These are phyloP conservation scores for Oryza punctata DNA, from an alignment of 176 grass and related monocot species.

Conservation along the genomic window DNA sequence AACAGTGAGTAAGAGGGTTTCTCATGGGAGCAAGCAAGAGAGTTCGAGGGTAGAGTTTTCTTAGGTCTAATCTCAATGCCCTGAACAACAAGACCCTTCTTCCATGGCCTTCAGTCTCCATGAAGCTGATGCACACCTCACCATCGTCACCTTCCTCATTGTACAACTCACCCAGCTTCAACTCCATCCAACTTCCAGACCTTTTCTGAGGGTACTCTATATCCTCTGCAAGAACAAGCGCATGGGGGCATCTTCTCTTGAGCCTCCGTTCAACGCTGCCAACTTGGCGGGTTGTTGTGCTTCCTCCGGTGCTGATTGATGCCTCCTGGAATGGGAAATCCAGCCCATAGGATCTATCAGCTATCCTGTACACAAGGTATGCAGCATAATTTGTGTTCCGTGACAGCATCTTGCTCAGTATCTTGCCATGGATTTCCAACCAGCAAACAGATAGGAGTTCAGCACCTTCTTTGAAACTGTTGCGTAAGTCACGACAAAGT, in stretches of 20 bases:
- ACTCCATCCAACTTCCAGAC: conserved; percentile 55
- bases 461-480: conserved; percentile 48
- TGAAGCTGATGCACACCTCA: conserved; percentile 52
- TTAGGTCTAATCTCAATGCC: too few species aligned
- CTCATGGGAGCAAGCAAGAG: too few species aligned
- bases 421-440: conserved; percentile 58
- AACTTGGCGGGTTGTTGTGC: not conserved
- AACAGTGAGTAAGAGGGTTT: too few species aligned
- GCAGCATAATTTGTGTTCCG: conserved; percentile 43
- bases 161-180: conserved; percentile 52
- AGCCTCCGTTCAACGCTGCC: too few species aligned
- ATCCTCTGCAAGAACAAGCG: not conserved
- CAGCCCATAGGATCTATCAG: not conserved
- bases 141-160: conserved; percentile 49
- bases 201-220: conserved; percentile 8
- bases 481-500: not conserved
- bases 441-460: conserved; percentile 40
- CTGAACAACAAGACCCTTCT: too few species aligned
- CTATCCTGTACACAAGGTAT: conserved; percentile 59
- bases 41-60: too few species aligned
- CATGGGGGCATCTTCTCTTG: not conserved
- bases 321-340: conserved; percentile 28
- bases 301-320: conserved; percentile 9
- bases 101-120: conserved; percentile 14
- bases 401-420: conserved; percentile 43